Percentiles rank a stretch among this genome's conserved stretches.
phyloP scores from a whole-genome alignment of 225 moss, liverwort and hornwort species.

The Takakia lepidozioides region DNA sequence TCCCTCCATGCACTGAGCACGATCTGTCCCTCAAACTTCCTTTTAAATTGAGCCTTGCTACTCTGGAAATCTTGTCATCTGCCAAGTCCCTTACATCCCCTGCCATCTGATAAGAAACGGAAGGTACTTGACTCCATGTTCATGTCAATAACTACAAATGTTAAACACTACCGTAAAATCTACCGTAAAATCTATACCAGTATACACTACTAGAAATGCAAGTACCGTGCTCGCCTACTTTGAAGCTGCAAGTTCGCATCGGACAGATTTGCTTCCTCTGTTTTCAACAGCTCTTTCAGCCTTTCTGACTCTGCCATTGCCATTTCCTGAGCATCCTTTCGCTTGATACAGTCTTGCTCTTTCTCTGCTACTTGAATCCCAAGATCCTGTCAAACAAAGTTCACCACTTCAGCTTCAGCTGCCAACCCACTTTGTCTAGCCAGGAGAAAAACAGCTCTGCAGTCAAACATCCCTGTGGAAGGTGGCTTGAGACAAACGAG shows the following conservation, averaged over 20 bases:
- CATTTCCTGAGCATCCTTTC: constrained; percentile 37
- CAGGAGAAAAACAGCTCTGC: no score
- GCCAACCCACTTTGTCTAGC: no score
- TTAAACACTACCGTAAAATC: background rate
- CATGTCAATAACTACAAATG: background rate
- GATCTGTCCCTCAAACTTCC: no score
- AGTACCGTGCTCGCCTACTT: constrained; percentile 42
- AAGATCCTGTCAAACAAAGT: constrained; percentile 18
- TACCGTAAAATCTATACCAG: background rate
- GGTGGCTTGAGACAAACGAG: no score
- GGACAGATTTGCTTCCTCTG: constrained; percentile 37
- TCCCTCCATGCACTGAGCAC: no score
- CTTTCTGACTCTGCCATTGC: constrained; percentile 50
- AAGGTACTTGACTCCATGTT: background rate
- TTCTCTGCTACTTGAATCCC: constrained; percentile 25
- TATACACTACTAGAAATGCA: background rate
- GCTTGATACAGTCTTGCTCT: constrained; percentile 20
- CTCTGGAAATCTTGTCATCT: no score
- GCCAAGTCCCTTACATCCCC: no score
- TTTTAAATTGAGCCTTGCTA: no score
- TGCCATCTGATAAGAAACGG: no score
- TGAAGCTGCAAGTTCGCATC: constrained; percentile 43
- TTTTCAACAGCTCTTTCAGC: constrained; percentile 39
- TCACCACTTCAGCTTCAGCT: background rate
- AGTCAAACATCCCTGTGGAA: background rate